A percentile compares a stretch with the other conserved stretches of the same genome.
Evolutionary conservation across 2,329 filamentous ascomycete species (phyloP).

Genomic region (Aspergillus amoenus): DNA sequence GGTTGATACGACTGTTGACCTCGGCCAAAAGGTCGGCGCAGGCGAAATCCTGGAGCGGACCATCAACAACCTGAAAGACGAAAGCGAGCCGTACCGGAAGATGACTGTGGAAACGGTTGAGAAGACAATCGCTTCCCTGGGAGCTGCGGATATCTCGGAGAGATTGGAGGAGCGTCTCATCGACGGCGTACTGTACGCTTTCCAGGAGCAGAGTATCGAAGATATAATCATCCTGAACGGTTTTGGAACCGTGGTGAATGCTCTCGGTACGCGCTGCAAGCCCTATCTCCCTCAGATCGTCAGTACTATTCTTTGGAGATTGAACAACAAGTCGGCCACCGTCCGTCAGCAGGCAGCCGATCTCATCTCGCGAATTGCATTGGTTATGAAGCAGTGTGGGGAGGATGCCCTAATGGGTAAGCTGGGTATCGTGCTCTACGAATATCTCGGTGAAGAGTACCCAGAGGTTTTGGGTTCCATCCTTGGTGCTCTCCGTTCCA

Average conservation of each 20-base stretch:
- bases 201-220: conserved; percentile 97
- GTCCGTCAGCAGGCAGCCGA: conserved; percentile 97
- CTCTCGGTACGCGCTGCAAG: conserved; percentile 89
- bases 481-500: conserved; percentile 87
- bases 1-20: conserved; percentile 94
- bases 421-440: conserved; percentile 90
- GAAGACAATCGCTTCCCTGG: conserved; percentile 89
- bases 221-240: conserved; percentile 96
- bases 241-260: conserved; percentile 96
- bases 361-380: conserved; percentile 92
- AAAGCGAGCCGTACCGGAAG: conserved; percentile 96
- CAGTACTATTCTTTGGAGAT: conserved; percentile 89
- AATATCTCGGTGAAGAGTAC: conserved; percentile 98
- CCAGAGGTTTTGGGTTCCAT: conserved; percentile 97
- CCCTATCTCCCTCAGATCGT: conserved; percentile 96
- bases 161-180: conserved; percentile 90
- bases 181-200: conserved; percentile 91
- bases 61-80: conserved; percentile 94
- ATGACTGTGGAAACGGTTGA: conserved; percentile 99
- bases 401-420: conserved; percentile 96
- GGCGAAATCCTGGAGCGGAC: conserved; percentile 92
- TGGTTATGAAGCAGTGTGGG: conserved; percentile 98
- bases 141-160: conserved; percentile 90
- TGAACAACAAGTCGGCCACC: conserved; percentile 97
- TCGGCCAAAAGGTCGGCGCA: conserved; percentile 96